Base-by-base conservation (phyloP, 2,329 filamentous ascomycete species). In the Pseudomassariella vexata region DNA sequence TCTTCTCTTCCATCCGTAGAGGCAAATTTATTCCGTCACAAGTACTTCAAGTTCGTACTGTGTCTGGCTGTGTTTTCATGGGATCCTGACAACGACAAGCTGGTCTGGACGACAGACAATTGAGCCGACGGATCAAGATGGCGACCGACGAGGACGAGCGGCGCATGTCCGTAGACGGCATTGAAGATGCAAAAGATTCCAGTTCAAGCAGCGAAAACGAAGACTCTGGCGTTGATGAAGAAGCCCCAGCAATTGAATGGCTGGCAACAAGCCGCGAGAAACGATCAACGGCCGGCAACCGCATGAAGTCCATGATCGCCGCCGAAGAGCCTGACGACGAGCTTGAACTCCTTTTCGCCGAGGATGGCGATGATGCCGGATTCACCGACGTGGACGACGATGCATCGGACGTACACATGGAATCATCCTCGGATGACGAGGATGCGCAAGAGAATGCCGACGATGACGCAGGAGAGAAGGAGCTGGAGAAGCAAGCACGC, bases 381-480 rank as follows among this genome's bases (percentile, higher is more conserved):
- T 82, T 89, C 59, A 79, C 76, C 33, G 82, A 88, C 48, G 76
- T 70, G 6, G 80, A 76, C 27, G 72, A 70, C 9, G 73, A 74
- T 33, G 76, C 65, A 3, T 85, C 82, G 2, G 90, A 95, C 52
- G 79, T 85, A 45, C 80, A 85, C 28, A 82, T 95, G 66, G 87
- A 94, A 49, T 89, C 84, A 10, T 94, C 86, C 0, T 85, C 79
- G 0, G 84, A 86, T 42, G 83, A 88, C 28, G 86, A 92, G 29
- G 86, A 94, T 38, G 82, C 87, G 36, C 79, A 76, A 57, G 67
- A 78, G 31, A 68, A 82, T 37, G 58, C 53, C 18, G 72, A 92
- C 44, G 86, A 94, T 24, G 57, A 92, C 5, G 85, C 86, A 35
- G 92, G 92, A 20, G 92, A 98, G 61, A 83, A 81, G 48, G 87